These are phyloP conservation scores for Venturia pyrina DNA, from an alignment of 2,329 filamentous ascomycete genomes.

Conservation along the genomic window DNA sequence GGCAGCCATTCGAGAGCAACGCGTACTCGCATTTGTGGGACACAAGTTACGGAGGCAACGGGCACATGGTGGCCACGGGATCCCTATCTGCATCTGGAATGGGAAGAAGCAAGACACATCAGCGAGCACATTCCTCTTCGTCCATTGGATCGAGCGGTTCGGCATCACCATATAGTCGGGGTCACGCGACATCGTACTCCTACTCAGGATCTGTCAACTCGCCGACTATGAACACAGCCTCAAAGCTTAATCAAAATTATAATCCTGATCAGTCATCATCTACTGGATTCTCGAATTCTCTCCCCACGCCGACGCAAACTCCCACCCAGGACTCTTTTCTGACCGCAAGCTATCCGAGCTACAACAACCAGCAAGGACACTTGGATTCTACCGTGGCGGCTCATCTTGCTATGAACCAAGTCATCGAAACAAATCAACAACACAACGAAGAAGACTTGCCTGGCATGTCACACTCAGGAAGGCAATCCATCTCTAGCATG, in stretches of 20 bases:
- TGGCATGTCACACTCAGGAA: slow-evolving; percentile 43
- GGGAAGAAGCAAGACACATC: slow-evolving; percentile 23
- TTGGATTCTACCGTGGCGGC: slow-evolving; percentile 37
- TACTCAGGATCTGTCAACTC: slow-evolving; percentile 4
- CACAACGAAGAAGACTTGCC: slow-evolving; percentile 38
- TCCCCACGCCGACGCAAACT: slow-evolving; percentile 46
- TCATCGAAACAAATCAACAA: slow-evolving; percentile 41
- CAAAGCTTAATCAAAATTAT: slow-evolving; percentile 29
- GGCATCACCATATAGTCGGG: slow-evolving; percentile 7
- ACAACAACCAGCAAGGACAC: slow-evolving; percentile 30
- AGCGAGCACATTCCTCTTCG: slow-evolving; percentile 29
- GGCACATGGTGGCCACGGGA: slow-evolving; percentile 16
- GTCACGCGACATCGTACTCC: slow-evolving; percentile 13
- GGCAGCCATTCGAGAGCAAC: slow-evolving; percentile 3
- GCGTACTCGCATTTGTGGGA: slow-evolving; percentile 3
- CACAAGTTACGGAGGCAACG: slow-evolving; percentile 17
- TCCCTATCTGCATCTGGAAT: slow-evolving; percentile 24
- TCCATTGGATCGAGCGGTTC: slow-evolving; percentile 25
- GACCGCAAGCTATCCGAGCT: slow-evolving; percentile 35
- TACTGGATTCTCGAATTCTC: slow-evolving; percentile 25
- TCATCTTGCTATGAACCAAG: slow-evolving; percentile 51
- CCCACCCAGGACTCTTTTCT: slow-evolving; percentile 43
- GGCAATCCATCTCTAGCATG: slow-evolving; percentile 50
- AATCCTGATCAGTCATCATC: slow-evolving; percentile 34
- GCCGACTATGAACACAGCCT: slow-evolving; percentile 15